Evolutionary conservation across 768 basidiomycete species (phyloP).

Genomic region (Mycena amicta): DNA sequence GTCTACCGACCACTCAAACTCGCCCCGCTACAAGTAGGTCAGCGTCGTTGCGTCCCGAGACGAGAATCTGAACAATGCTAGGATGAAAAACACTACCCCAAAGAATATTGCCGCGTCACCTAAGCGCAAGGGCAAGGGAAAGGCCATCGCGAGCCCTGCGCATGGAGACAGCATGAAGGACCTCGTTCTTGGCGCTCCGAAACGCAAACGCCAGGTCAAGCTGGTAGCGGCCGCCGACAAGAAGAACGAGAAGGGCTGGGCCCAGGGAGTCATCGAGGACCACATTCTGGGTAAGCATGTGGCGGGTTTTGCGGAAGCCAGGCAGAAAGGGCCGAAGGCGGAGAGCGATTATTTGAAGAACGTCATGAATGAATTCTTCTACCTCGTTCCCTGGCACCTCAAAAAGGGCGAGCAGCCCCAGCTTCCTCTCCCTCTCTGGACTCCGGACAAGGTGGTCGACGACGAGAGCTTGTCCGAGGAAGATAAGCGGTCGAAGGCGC

Average conservation of each 20-base stretch:
- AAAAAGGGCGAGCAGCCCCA: neutral
- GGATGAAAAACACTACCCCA: too few relatives aligned
- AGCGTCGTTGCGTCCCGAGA: too few relatives aligned
- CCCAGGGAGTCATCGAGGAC: neutral
- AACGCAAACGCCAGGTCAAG: neutral
- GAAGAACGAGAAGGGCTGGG: neutral
- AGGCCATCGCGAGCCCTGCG: too few relatives aligned
- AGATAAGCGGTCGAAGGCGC: neutral
- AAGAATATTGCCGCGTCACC: too few relatives aligned
- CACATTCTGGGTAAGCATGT: neutral
- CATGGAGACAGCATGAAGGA: neutral
- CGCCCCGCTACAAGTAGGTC: too few relatives aligned
- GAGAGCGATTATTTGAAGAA: slow-evolving; percentile 4
- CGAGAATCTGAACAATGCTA: too few relatives aligned
- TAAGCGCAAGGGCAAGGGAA: too few relatives aligned
- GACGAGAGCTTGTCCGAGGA: neutral
- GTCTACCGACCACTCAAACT: too few relatives aligned
- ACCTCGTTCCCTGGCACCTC: neutral
- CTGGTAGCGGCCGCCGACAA: neutral
- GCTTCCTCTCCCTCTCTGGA: neutral
- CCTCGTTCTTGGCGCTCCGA: neutral
- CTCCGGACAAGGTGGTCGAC: neutral
- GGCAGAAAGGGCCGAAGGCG: neutral
- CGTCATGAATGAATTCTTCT: slow-evolving; percentile 9
- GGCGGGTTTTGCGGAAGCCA: slow-evolving; percentile 1